Conservation (phyloP, 768 basidiomycete genomes). For the Lentinula boryana region DNA sequence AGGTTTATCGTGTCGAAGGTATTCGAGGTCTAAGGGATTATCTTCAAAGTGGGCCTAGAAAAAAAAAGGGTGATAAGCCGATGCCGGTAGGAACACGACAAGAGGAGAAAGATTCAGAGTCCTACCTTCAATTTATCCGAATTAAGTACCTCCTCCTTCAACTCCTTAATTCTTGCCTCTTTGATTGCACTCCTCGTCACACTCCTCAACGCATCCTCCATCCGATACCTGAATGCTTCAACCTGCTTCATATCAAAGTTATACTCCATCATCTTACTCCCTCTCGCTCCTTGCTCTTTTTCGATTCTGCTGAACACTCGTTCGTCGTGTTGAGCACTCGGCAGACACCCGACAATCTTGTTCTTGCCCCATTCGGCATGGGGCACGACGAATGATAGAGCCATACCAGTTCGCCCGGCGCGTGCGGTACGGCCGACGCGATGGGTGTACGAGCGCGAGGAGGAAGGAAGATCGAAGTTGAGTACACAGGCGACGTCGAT, state of each 20-base stretch:
- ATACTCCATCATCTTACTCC: slow-evolving; percentile 77
- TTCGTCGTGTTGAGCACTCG: slow-evolving; percentile 67
- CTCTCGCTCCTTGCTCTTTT: slow-evolving; percentile 41
- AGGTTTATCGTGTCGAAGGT: slow-evolving; percentile 89
- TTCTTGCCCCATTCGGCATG: slow-evolving; percentile 63
- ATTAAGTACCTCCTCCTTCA: slow-evolving; percentile 90
- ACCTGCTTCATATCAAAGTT: slow-evolving; percentile 94
- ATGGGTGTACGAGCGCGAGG: slow-evolving; percentile 87
- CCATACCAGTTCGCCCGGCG: slow-evolving; percentile 89
- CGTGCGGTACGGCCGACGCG: slow-evolving; percentile 96
- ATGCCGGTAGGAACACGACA: not conserved
- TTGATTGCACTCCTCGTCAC: slow-evolving; percentile 83
- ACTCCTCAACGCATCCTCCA: slow-evolving; percentile 90
- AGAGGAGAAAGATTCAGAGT: not conserved
- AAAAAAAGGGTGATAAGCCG: too few species aligned
- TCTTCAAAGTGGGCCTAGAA: slow-evolving; percentile 93
- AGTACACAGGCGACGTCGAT: slow-evolving; percentile 94
- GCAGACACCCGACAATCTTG: slow-evolving; percentile 63
- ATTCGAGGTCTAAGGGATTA: slow-evolving; percentile 90
- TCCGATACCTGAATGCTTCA: slow-evolving; percentile 94
- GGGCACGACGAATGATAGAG: slow-evolving; percentile 84
- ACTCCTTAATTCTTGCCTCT: slow-evolving; percentile 90
- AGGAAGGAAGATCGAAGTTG: slow-evolving; percentile 95
- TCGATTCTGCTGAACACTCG: slow-evolving; percentile 40
- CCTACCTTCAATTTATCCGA: slow-evolving; percentile 93